phyloP scores from a whole-genome alignment of 2,329 filamentous ascomycete genomes.

The Claviceps quebecensis region DNA sequence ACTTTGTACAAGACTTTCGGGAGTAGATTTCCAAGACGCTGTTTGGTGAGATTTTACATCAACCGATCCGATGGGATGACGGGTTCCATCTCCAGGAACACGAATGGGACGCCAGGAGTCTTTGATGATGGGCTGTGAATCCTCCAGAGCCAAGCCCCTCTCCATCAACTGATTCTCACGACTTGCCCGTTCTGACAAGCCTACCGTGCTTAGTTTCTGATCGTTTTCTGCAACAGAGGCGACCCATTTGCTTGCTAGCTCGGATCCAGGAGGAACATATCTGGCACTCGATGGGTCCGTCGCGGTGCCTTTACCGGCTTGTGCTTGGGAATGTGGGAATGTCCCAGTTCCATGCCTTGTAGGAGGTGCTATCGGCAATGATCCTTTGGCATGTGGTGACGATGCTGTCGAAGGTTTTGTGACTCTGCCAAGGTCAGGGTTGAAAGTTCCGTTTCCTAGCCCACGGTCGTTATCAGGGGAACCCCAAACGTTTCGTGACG shows the following conservation, averaged over 20 bases:
- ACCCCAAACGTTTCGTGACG: conserved; percentile 55
- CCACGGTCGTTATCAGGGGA: conserved; percentile 56
- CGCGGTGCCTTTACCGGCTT: conserved; percentile 9
- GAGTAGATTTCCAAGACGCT: conserved; percentile 17
- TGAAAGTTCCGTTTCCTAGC: conserved; percentile 68
- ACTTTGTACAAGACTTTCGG: conserved; percentile 13
- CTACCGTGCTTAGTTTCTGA: conserved; percentile 26
- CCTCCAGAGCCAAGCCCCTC: conserved; percentile 28
- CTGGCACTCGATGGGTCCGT: conserved; percentile 20
- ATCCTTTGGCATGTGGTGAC: conserved; percentile 23
- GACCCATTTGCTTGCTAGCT: conserved; percentile 28
- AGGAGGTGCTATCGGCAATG: conserved; percentile 31
- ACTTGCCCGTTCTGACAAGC: conserved; percentile 25
- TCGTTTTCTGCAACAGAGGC: conserved; percentile 31
- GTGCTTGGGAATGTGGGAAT: conserved; percentile 11
- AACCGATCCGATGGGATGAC: conserved; percentile 13
- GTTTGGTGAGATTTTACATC: conserved; percentile 16
- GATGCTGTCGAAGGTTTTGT: conserved; percentile 23
- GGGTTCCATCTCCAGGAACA: conserved; percentile 22
- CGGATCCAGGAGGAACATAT: conserved; percentile 15
- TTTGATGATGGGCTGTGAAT: conserved; percentile 33
- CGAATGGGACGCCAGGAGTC: conserved; percentile 39
- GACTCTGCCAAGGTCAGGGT: conserved; percentile 40
- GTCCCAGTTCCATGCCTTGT: conserved; percentile 12
- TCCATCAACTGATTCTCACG: conserved; percentile 30